Evolutionary conservation across 345 rosid genomes (phyloP).

Genomic region (Eucalyptus guilfoylei): DNA sequence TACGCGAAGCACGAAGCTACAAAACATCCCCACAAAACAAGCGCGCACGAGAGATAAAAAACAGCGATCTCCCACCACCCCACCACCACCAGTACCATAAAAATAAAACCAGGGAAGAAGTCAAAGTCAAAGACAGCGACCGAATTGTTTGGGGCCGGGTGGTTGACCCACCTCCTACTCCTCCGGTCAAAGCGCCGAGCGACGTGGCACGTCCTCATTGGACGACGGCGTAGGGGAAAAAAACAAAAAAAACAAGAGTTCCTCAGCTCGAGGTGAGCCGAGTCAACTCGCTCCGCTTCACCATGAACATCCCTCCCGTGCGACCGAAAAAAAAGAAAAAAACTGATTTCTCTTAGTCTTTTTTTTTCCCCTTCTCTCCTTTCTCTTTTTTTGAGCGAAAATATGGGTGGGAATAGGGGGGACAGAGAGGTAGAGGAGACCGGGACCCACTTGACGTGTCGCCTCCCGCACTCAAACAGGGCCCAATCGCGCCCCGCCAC

Average conservation of each 20-base stretch:
- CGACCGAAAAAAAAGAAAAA: accelerated
- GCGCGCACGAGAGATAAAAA: not conserved
- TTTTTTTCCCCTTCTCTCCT: not conserved
- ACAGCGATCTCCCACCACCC: not conserved
- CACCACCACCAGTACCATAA: not conserved
- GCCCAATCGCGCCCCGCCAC: not conserved
- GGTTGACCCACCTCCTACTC: not conserved
- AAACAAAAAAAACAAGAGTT: no score
- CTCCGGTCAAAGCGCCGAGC: not conserved
- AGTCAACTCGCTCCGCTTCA: not conserved
- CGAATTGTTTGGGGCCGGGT: not conserved
- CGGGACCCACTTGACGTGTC: not conserved
- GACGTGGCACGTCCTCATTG: not conserved
- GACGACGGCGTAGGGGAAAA: not conserved
- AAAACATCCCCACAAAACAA: not conserved
- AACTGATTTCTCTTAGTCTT: not conserved
- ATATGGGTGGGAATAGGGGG: not conserved
- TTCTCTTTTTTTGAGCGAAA: not conserved
- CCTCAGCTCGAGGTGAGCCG: not conserved
- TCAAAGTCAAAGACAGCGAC: not conserved
- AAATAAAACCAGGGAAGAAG: not conserved
- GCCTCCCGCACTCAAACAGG: not conserved
- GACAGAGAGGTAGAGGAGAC: not conserved
- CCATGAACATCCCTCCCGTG: not conserved
- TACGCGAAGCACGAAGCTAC: not conserved